Evolutionary conservation across 176 grass and related monocot species (phyloP).

Genomic region (Neostapfia colusana): DNA sequence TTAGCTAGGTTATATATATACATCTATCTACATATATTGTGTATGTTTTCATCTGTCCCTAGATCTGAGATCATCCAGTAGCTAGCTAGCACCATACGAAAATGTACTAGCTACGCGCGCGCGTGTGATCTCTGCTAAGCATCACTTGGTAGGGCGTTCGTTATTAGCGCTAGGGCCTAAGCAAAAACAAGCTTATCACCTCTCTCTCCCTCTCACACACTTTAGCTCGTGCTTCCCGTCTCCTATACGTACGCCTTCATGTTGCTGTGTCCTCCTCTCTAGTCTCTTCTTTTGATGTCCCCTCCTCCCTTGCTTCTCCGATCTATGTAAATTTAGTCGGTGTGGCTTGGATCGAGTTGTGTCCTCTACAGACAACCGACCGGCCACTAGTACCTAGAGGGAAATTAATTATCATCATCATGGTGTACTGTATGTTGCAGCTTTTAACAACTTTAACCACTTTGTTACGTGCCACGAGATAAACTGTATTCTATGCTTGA

Average conservation of each 20-base stretch:
- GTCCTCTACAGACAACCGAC: slow-evolving; percentile 83
- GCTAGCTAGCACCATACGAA: slow-evolving; percentile 5
- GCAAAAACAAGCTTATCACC: slow-evolving; percentile 41
- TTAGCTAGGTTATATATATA: slow-evolving; percentile 58
- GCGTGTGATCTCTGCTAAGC: slow-evolving; percentile 35
- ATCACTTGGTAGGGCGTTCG: slow-evolving; percentile 38
- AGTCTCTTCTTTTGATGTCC: slow-evolving; percentile 18
- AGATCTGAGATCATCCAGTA: slow-evolving; percentile 36
- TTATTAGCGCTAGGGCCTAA: slow-evolving; percentile 62
- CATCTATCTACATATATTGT: slow-evolving; percentile 38
- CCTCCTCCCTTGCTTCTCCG: background rate
- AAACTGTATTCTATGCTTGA: slow-evolving; percentile 15
- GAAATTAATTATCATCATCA: slow-evolving; percentile 46
- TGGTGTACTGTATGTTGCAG: slow-evolving; percentile 25
- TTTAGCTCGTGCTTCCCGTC: slow-evolving; percentile 38
- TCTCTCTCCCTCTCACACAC: background rate
- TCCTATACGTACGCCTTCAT: background rate
- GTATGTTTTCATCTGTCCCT: slow-evolving; percentile 24
- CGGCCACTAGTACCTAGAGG: slow-evolving; percentile 70
- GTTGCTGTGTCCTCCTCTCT: slow-evolving; percentile 21
- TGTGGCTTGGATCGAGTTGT: slow-evolving; percentile 82
- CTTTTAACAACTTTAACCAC: slow-evolving; percentile 34
- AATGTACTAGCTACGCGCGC: slow-evolving; percentile 39
- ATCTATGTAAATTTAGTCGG: slow-evolving; percentile 58
- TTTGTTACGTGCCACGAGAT: slow-evolving; percentile 31